Evolutionary conservation across 495 filamentous ascomycete species (phyloP).

Genomic region (Hyaloscypha bicolor): DNA sequence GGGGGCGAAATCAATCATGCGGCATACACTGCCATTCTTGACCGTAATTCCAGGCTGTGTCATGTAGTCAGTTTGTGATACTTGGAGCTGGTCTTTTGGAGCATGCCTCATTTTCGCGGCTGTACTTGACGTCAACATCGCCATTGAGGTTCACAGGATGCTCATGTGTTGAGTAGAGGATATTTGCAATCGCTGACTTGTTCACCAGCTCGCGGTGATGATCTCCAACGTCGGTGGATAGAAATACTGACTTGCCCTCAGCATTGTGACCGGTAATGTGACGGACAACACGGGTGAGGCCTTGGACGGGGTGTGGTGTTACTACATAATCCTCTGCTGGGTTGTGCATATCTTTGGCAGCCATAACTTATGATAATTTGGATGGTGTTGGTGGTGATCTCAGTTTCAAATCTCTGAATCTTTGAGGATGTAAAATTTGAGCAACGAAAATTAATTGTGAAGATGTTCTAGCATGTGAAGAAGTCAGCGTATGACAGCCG

Average conservation of each 20-base stretch:
- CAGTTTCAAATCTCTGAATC: too few relatives aligned
- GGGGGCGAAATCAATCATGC: slow-evolving; percentile 14
- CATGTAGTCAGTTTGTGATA: too few relatives aligned
- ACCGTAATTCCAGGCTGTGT: too few relatives aligned
- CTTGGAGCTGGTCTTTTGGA: too few relatives aligned
- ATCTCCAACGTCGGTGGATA: slow-evolving; percentile 20
- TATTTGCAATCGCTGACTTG: slow-evolving; percentile 29
- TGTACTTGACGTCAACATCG: slow-evolving; percentile 43
- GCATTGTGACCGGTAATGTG: slow-evolving; percentile 44
- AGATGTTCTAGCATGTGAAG: too few relatives aligned
- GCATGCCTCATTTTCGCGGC: slow-evolving; percentile 29
- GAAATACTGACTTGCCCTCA: slow-evolving; percentile 41
- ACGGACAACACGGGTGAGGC: slow-evolving; percentile 25
- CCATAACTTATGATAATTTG: too few relatives aligned
- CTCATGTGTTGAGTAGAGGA: slow-evolving; percentile 53
- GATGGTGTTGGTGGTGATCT: too few relatives aligned
- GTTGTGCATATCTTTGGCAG: too few relatives aligned
- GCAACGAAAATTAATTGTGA: too few relatives aligned
- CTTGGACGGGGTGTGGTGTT: slow-evolving; percentile 19
- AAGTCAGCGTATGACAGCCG: too few relatives aligned
- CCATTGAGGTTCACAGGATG: slow-evolving; percentile 45
- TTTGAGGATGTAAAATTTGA: too few relatives aligned
- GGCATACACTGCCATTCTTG: slow-evolving; percentile 12
- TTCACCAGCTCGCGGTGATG: slow-evolving; percentile 31
- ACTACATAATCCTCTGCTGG: too few relatives aligned